These are phyloP conservation scores for Pezicula radicicola DNA, from an alignment of 2,329 filamentous ascomycete species.

Conservation along the genomic window DNA sequence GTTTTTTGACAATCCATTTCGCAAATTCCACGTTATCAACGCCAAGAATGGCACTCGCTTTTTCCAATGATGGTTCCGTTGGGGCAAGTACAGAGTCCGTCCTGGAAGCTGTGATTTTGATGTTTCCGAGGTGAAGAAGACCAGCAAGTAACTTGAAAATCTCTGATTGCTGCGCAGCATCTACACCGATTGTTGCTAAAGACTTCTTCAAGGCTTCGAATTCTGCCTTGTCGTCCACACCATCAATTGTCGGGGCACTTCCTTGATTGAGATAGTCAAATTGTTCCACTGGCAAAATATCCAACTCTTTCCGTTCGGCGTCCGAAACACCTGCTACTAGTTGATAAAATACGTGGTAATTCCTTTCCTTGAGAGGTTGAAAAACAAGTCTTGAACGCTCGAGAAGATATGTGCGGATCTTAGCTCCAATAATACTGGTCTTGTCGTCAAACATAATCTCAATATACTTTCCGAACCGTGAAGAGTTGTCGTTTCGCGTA, in stretches of 20 bases:
- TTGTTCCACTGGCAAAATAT: slow-evolving; percentile 78
- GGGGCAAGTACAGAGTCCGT: slow-evolving; percentile 82
- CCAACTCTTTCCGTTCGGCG: slow-evolving; percentile 74
- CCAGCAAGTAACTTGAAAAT: slow-evolving; percentile 92
- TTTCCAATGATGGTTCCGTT: slow-evolving; percentile 76
- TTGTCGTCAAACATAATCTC: slow-evolving; percentile 98
- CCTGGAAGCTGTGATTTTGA: slow-evolving; percentile 89
- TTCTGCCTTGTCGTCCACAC: slow-evolving; percentile 92
- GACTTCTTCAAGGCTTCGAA: slow-evolving; percentile 87
- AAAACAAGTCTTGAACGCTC: slow-evolving; percentile 96
- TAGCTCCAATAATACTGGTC: slow-evolving; percentile 95
- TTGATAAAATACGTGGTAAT: slow-evolving; percentile 99
- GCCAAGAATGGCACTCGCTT: slow-evolving; percentile 80
- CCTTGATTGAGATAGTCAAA: slow-evolving; percentile 98
- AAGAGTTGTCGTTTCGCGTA: slow-evolving; percentile 99
- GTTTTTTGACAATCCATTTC: slow-evolving; percentile 99
- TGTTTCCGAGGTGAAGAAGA: slow-evolving; percentile 89
- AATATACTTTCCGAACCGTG: slow-evolving; percentile 98
- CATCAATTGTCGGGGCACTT: slow-evolving; percentile 84
- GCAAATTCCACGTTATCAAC: slow-evolving; percentile 85
- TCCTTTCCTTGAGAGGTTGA: slow-evolving; percentile 94
- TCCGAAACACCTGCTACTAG: slow-evolving; percentile 90
- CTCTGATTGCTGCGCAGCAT: slow-evolving; percentile 67
- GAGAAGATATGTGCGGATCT: slow-evolving; percentile 92
- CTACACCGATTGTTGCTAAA: slow-evolving; percentile 82